Evolutionary conservation across 306 rosid genomes (phyloP).

Genomic region (Prunus mira): DNA sequence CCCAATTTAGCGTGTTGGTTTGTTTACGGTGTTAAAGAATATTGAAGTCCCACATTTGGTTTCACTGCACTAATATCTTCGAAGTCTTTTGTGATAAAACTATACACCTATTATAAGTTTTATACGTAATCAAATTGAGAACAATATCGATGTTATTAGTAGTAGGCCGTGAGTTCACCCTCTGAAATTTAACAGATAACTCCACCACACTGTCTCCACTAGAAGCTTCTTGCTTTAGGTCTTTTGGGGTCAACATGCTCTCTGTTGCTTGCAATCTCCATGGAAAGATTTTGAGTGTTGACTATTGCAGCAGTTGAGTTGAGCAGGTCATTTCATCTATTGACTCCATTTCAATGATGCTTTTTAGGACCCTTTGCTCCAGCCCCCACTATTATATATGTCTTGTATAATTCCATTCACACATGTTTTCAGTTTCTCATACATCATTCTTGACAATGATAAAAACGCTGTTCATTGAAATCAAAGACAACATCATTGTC

Average conservation of each 20-base stretch:
- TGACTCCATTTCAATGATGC: constrained; percentile 23
- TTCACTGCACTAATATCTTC: too few relatives aligned
- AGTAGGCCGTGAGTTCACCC: too few relatives aligned
- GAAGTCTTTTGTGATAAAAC: too few relatives aligned
- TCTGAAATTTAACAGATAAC: background rate
- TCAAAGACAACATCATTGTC: background rate
- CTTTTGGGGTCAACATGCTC: background rate
- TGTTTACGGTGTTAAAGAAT: background rate
- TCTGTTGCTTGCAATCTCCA: background rate
- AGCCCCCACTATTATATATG: constrained; percentile 9
- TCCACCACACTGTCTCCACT: background rate
- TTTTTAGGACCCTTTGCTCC: background rate
- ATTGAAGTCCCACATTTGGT: too few relatives aligned
- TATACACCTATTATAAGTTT: too few relatives aligned
- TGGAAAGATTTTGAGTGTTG: background rate
- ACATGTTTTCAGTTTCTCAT: constrained; percentile 13
- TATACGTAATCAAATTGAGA: too few relatives aligned
- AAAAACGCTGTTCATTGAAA: background rate
- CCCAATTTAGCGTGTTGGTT: constrained; percentile 7
- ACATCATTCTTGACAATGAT: background rate
- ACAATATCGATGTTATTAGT: too few relatives aligned
- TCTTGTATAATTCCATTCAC: constrained; percentile 28
- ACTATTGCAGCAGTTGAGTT: background rate
- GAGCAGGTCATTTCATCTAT: background rate
- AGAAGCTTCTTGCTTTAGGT: constrained; percentile 23